Percentiles rank a stretch among this genome's conserved stretches.
Evolutionary conservation across 2,329 filamentous ascomycete genomes (phyloP).

Genomic region (Fusarium euwallaceae): DNA sequence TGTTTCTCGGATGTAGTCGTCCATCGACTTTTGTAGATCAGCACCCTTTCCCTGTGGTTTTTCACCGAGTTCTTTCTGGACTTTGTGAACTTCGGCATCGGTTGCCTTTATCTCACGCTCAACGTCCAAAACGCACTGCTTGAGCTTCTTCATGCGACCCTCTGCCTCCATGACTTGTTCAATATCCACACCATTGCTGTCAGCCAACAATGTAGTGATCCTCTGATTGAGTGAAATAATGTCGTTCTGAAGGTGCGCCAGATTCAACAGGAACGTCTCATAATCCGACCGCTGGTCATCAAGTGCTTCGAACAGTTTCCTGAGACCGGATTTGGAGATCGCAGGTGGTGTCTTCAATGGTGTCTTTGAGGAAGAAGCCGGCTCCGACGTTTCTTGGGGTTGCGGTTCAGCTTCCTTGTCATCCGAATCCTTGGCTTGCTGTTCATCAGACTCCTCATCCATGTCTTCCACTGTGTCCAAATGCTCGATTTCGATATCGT

Average conservation of each 20-base stretch:
- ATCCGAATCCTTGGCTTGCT: conserved; percentile 29
- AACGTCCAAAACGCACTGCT: conserved; percentile 51
- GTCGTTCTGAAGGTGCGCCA: conserved; percentile 50
- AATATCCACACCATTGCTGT: conserved; percentile 41
- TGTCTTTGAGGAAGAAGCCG: not conserved
- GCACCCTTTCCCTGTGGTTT: conserved; percentile 26
- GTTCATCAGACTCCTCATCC: conserved; percentile 44
- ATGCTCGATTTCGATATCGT: conserved; percentile 65
- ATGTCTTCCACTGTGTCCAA: conserved; percentile 46
- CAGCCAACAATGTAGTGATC: conserved; percentile 46
- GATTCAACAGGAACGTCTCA: conserved; percentile 50
- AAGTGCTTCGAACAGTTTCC: conserved; percentile 34
- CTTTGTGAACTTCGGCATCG: conserved; percentile 54
- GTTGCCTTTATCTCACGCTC: conserved; percentile 52
- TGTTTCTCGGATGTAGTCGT: conserved; percentile 68
- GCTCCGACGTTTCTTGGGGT: conserved; percentile 6
- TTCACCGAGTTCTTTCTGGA: conserved; percentile 44
- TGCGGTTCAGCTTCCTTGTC: conserved; percentile 10
- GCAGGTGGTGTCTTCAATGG: not conserved
- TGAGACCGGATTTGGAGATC: conserved; percentile 3
- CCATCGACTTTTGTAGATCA: conserved; percentile 50
- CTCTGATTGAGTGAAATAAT: conserved; percentile 48
- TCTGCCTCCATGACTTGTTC: conserved; percentile 44
- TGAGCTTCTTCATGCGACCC: conserved; percentile 48
- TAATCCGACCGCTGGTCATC: conserved; percentile 51